phyloP scores from a whole-genome alignment of 441 rosid genomes.

The Monsonia emarginata region DNA sequence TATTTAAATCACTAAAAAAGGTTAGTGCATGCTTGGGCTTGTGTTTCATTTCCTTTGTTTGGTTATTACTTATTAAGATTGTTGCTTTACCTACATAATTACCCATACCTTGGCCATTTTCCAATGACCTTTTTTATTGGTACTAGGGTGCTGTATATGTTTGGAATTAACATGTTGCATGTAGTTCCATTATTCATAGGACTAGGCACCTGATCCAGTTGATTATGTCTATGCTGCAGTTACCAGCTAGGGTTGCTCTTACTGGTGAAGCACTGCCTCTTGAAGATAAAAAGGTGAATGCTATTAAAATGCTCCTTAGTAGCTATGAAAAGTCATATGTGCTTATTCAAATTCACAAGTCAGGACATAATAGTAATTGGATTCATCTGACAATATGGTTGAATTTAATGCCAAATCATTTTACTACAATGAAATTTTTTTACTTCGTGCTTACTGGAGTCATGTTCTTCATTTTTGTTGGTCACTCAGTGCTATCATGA shows the following conservation, averaged over 20 bases:
- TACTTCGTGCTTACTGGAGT: too few relatives aligned
- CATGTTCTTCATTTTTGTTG: too few relatives aligned
- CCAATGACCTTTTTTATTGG: background rate
- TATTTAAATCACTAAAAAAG: slow-evolving; percentile 54
- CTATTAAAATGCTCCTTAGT: slow-evolving; percentile 5
- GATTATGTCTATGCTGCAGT: slow-evolving; percentile 34
- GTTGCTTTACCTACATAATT: background rate
- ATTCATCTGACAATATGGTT: too few relatives aligned
- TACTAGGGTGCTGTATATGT: background rate
- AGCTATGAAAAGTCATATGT: background rate
- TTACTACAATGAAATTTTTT: too few relatives aligned
- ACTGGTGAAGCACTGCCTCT: slow-evolving; percentile 65
- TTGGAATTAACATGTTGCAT: background rate
- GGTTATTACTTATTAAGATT: background rate
- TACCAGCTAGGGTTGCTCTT: slow-evolving; percentile 65
- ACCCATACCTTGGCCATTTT: background rate
- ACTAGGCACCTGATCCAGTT: slow-evolving; percentile 13
- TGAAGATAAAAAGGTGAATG: slow-evolving; percentile 49
- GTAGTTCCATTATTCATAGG: background rate
- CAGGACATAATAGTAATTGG: too few relatives aligned
- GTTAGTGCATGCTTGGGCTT: slow-evolving; percentile 28
- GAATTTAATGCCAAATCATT: too few relatives aligned
- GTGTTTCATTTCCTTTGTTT: slow-evolving; percentile 3
- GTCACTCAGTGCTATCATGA: too few relatives aligned
- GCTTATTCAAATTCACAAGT: slow-evolving; percentile 4